Base-by-base conservation (phyloP, 768 basidiomycete species). In the Xerocomellus intermedius region DNA sequence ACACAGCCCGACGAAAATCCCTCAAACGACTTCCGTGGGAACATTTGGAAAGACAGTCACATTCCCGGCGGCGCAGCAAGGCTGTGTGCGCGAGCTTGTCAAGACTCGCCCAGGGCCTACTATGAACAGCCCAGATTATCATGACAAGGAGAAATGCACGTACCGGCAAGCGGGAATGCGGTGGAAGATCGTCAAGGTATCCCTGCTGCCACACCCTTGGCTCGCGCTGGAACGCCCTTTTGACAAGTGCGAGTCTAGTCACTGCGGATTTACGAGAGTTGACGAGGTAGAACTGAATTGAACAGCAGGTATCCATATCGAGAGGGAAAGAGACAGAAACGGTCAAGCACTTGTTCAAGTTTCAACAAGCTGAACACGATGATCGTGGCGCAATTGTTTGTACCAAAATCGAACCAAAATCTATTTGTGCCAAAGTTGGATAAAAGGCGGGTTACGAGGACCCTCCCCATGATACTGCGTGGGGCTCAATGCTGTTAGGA, bases 51-150 rank as follows among this genome's bases (percentile, higher is more conserved):
- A 28, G 14, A 28, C 24, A 1, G 8, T 24, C 13, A 8, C 21
- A 24, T 48, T 37, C 13, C 22, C 41, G 24, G 32, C 37, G 44
- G 49, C 46, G 48, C 48, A 41, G 61, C 43, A 59, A 52, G 52
- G 61, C 61, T 45, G 48, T 63, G 51, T 49, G n/a, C 17, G 3
- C 9, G 6, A 28, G 30, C 33, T 13, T 5, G 17, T n/a, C 33
- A 44, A 12, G 13, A n/a, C n/a, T n/a, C n/a, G n/a, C n/a, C n/a
- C n/a, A n/a, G n/a, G n/a, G n/a, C n/a, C 26, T 33, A 19, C n/a
- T 8, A 21, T 42, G 26, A 16, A 42, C 28, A 19, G 38, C 30
- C 12, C 26, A 59, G 24, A 5, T 24, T 24, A 52, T n/a, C 19
- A 24, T 12, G 41, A 28, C 33, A 12, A 30, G 41, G 24, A 53